Base-by-base conservation (phyloP, 768 basidiomycete species). In the Tulasnella sp. region DNA sequence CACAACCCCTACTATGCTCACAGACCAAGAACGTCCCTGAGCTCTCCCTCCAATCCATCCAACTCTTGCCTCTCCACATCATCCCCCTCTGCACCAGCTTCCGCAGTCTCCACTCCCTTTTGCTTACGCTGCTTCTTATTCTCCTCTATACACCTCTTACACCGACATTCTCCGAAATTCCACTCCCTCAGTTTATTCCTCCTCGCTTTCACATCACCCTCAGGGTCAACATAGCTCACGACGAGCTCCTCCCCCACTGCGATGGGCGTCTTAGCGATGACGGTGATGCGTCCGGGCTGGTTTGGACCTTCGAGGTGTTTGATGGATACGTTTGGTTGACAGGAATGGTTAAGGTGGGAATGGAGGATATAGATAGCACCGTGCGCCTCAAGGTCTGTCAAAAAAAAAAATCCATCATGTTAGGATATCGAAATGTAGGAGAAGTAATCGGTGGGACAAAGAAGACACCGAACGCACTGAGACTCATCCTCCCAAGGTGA, bases 341-440 rank as follows among this genome's bases (percentile, higher is more conserved):
- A 96, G 5, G 78, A 78, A 69, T 96, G 92, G 70, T 94, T 96
- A 29, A 93, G 69, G 64, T 92, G 87, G 1, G 90, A 85, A 68
- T 93, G 90, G 3, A 92, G 76, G 21, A 77, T 78, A 71, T 92
- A 94, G 9, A 94, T 73, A 1, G 90, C 91, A 2, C 89, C 90
- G 56, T 92, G 87, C 1, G 84, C 80, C 71, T 92, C 91, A 52
- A 92, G 73, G 66, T 92, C 85, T 85, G 53, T 7, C 48, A 49
- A 29, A 31, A 5, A 29, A 22, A 17, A 38, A 19, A 41, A 44
- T 15, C 48, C 46, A n/a, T 42, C 42, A 41, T 41, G 27, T n/a
- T 27, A 27, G 24, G 5, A 15, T 15, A 15, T 38, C n/a, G n/a
- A n/a, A n/a, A 15, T 38, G 34, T 38, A 7, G 34, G 15, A 11